Base-by-base conservation (phyloP, 2,329 filamentous ascomycete species). In the Orbilia javanica region DNA sequence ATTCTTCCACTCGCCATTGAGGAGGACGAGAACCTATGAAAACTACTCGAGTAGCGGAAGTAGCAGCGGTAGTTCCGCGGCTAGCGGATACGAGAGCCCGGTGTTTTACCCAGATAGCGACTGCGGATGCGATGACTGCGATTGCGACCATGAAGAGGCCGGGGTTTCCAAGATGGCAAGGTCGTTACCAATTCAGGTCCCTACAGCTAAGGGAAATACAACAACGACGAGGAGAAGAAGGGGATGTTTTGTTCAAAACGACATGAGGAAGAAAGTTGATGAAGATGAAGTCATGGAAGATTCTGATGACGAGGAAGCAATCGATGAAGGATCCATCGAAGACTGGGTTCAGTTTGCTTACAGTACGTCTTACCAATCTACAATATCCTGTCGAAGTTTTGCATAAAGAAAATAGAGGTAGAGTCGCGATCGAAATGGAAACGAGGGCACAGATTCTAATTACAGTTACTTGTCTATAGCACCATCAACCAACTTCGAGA, bases 271-370 rank as follows among this genome's bases (percentile, higher is more conserved):
- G 22, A 42, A 64, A 46, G 50, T 57, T 27, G 39, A 65, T 25
- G 65, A 67, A 36, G 67, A 78, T 39, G 67, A 62, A 46, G 20
- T 42, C 25, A 66, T 66, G 60, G 48, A 60, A 10, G 63, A 68
- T 67, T 62, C 65, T 20, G 60, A 73, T 20, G 69, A 57, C 18
- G 62, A 67, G 50, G 55, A 55, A 48, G 62, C 62, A 42, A 67
- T 53, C 44, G 70, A 74, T 18, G 63, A 68, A 46, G 50, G 55
- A 22, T 57, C 72, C 18, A 31, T 78, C 15, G 74, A 78, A 29
- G 74, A 78, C 60, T 78, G 74, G 74, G 67, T 78, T 20, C 74
- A 72, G 25, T 72, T 72, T 55, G 74, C 74, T 36, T 78, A 78
- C 60, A 65, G 74, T 78, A 78, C 63, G 74, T 78, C 57, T 36